Evolutionary conservation across 306 rosid genomes (phyloP), one percentile per base, ranked within the genome.

Genomic region (Quillaja saponaria): DNA sequence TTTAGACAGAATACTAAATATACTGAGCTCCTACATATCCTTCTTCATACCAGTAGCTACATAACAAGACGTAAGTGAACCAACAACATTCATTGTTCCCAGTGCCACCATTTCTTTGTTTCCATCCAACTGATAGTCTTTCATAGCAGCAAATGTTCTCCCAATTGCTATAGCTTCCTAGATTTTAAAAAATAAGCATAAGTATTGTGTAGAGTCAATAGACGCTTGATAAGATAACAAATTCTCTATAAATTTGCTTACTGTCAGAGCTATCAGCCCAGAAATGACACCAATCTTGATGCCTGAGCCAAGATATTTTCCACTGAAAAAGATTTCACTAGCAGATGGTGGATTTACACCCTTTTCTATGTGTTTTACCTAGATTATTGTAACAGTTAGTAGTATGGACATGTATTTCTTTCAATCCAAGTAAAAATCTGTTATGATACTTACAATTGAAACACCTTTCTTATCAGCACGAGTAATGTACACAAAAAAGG

Each of bases 121-220:
- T 10, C 98, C 96, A 54, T 92, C 85, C 4, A 92, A 18, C 52
- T 83, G 62, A 58, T 92, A 92, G 83, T 84, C 90, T 74, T 82
- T 88, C 77, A 79, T 63, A 15, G 84, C 69, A 35, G 96, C 96
- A 78, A 92, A 92, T 50, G 98, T 92, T 84, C 96, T 92, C 28
- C 78, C 98, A 69, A 92, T 88, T 4, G 98, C 96, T 44, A 88
- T 81, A 35, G 88, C 98, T 88, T 92, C 98, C 96, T 91, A 20
- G 11, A 58, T 14, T 63, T 15, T 12, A 35, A 21, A 5, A 69
- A 13, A 17, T 53, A 17, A 31, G 13, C 16, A 44, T 38, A 13
- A 48, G 39, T 61, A 18, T 38, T 34, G 1, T 16, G 8, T 20
- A 70, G 18, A 21, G 18, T 46, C 7, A 3, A 41, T 37, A 48